Base-by-base conservation (phyloP, 2,329 filamentous ascomycete genomes). In the Curvularia sp. region DNA sequence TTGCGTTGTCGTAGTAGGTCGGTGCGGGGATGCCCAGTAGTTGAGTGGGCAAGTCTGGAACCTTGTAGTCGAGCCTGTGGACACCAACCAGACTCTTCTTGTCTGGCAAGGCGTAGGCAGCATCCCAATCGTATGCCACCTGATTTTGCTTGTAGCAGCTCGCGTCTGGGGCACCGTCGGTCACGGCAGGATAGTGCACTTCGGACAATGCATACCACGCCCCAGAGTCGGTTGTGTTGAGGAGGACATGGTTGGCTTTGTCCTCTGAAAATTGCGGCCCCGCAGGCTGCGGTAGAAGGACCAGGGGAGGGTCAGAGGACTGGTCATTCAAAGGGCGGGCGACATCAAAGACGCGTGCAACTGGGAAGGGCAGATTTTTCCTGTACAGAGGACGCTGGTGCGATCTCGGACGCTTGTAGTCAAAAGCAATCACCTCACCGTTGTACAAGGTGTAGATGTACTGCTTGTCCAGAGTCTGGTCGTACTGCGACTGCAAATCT, bases 151-250 rank as follows among this genome's bases (percentile, higher is more conserved):
- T 80, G 63, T 87, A 87, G 70, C 83, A 87, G 53, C 82, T 77
- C 8, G 87, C 87, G 62, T 80, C 78, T 24, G 82, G 79, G 4
- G 87, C 87, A 41, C 84, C 88, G 53, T 92, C 86, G 22, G 93
- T 89, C 28, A 97, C 92, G 9, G 94, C 84, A 3, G 95, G 95
- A 68, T 97, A 98, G 8, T 88, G 88, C 41, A 83, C 84, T 57
- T 96, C 94, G 1, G 94, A 97, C 78, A 98, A 85, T 31, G 93
- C 95, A 76, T 94, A 99, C 93, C 94, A 98, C 60, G 91, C 90
- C 30, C 93, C 94, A n/a, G 83, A 82, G 55, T 90, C 86, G 1
- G 93, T 97, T 66, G 89, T 89, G 74, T 97, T 97, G 58, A 98
- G 84, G 71, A 95, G 96, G 0, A 97, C 76, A 57, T 77, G 75